Evolutionary conservation across 2,329 filamentous ascomycete species (phyloP), one percentile per base, ranked within the genome.

Genomic region (Coleophoma cylindrospora): DNA sequence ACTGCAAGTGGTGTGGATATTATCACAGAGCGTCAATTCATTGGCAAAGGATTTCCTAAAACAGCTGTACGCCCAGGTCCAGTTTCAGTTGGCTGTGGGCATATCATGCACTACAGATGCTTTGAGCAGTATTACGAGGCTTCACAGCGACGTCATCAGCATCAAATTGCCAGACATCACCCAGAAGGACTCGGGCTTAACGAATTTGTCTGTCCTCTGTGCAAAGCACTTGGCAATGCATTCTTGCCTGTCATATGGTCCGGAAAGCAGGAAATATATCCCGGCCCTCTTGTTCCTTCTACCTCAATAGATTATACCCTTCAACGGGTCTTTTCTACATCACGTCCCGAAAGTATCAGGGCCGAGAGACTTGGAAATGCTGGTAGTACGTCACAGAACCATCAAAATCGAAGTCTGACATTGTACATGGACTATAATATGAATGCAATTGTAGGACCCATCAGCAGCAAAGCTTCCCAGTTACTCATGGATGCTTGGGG

Each of bases 71-170:
- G 79, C 27, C 75, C 80, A 15, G 94, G 91, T 0, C 88, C 92
- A 0, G 86, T 97, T 2, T 89, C 91, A 11, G 89, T 88, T 34
- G 90, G 92, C 10, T 99, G 94, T 68, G 94, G 94, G 3, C 94
- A 99, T 67, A 95, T 99, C 63, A 99, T 99, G 94, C 94, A 99
- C 67, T 97, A 89, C 66, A 84, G 81, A 58, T 99, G 94, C 70
- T 99, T 99, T 64, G 91, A 96, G 62, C 81, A 87, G 38, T 99
- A 97, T 64, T 87, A 89, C 57, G 82, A 88, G 43, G 90, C 92
- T 4, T 95, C 90, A 0, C 77, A 85, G 48, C 80, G 91, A 53
- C 82, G 94, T 37, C 95, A 99, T 64, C 81, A 81, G 17, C 89
- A 94, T 61, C 94, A 99, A 66, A 96, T 99, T 66, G 91, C 94